Base-by-base conservation (phyloP, 805 yeast genomes). In the Hanseniaspora occidentalis region DNA sequence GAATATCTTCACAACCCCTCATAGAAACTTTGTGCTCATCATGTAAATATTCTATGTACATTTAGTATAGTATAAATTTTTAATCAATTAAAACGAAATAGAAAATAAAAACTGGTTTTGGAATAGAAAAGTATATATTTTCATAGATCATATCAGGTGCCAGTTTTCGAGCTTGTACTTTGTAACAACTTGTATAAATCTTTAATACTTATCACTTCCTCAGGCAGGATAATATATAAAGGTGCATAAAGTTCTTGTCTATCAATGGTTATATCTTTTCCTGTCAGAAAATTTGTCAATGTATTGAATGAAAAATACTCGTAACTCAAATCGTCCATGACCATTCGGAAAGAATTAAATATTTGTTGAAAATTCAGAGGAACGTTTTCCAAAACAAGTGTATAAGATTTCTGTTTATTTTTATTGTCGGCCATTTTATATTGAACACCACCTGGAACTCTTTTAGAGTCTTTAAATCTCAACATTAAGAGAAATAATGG, bases 401-500 rank as follows among this genome's bases (percentile, higher is more conserved):
- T 20, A 26, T 42, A 27, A n/a, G 41, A 23, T 7, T 26, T 24
- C 11, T n/a, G 20, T 7, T 25, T 34, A 22, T 39, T 39, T 13
- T 45, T 43, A 10, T 42, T 39, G 16, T 48, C 42, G n/a, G 49
- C 23, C 14, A 44, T 38, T 21, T 41, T 46, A 31, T 67, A 52
- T 11, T 50, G 50, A n/a, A 77, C 56, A 0, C 82, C 82, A 7
- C 79, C 78, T 0, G 83, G 84, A 8, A 77, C 56, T 41, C 84
- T 65, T 40, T 72, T 75, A 7, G 85, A 77, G 54, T 88, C 89
- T 56, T 89, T 92, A 36, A 84, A 36, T 50, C 92, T 74, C 36
- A 92, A 62, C 39, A 94, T 63, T 2, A 89, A 53, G 1, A 85
- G 88, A 60, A 92, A 89, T 9, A 89, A 53, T 1, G 99, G 99